Percentiles rank a stretch among this genome's conserved stretches.
Conservation (phyloP, 83 land plant species). For the Diphasiastrum complanatum region DNA sequence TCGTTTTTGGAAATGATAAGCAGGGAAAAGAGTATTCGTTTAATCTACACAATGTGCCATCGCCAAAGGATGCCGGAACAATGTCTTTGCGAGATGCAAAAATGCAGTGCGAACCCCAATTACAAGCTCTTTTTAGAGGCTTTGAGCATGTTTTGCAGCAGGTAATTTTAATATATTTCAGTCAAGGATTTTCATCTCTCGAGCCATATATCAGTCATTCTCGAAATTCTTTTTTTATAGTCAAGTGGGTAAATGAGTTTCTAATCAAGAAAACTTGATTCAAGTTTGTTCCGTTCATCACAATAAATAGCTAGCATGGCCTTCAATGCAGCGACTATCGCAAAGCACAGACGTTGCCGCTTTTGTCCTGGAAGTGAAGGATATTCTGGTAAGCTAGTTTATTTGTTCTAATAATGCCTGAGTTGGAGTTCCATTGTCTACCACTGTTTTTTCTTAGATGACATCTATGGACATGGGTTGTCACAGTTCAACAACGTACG, state of each 20-base stretch:
- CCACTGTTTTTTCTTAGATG: no score
- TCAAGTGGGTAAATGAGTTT: no score
- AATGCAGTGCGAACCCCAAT: slow-evolving; percentile 18
- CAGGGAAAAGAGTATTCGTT: slow-evolving; percentile 25
- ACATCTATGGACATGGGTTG: no score
- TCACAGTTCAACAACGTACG: no score
- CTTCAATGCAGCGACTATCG: slow-evolving; percentile 18
- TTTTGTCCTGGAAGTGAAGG: slow-evolving; percentile 26
- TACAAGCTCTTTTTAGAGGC: slow-evolving; percentile 17
- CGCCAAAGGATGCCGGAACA: slow-evolving; percentile 4
- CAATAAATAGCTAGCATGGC: no score
- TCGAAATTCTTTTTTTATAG: no score
- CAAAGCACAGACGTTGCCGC: slow-evolving; percentile 25
- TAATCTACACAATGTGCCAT: slow-evolving; percentile 19
- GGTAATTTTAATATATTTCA: slow-evolving; percentile 6
- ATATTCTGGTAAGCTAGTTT: slow-evolving; percentile 21
- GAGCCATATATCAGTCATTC: no score
- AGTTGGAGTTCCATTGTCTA: no score
- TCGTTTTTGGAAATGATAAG: neutral
- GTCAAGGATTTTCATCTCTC: no score
- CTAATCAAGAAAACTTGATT: no score
- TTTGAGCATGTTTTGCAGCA: slow-evolving; percentile 27
- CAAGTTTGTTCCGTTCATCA: no score
- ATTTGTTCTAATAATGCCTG: neutral
- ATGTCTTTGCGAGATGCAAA: slow-evolving; percentile 18